A percentile compares a stretch with the other conserved stretches of the same genome.
phyloP scores from a whole-genome alignment of 2,329 filamentous ascomycete species.

The Monilinia fructigena region DNA sequence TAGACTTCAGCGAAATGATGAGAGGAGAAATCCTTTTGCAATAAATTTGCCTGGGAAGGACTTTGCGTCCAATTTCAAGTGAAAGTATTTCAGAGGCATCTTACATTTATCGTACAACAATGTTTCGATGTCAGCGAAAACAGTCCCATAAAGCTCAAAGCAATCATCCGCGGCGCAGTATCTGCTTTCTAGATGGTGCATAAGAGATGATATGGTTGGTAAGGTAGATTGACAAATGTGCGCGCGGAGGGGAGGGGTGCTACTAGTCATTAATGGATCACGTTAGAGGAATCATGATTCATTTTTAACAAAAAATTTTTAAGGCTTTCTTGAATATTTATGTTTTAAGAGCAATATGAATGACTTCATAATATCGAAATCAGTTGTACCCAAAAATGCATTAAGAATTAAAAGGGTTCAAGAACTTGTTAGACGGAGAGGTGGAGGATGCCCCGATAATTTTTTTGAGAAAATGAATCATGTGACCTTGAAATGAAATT shows the following conservation, averaged over 20 bases:
- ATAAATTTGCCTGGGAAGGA: not conserved
- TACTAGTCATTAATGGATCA: not conserved
- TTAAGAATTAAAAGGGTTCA: not conserved
- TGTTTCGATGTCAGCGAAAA: not conserved
- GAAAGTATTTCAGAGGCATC: not conserved
- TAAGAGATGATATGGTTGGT: not conserved
- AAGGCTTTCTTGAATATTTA: not conserved
- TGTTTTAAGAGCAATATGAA: not conserved
- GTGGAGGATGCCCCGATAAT: not conserved
- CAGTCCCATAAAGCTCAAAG: not conserved
- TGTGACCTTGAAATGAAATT: not conserved
- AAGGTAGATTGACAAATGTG: not conserved
- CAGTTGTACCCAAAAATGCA: not conserved
- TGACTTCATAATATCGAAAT: not conserved
- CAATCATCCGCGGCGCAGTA: not conserved
- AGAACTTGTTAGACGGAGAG: not conserved
- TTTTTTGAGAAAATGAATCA: not conserved
- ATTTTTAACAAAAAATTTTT: not conserved
- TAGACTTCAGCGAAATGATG: not conserved
- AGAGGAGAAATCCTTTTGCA: not conserved
- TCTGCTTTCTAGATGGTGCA: not conserved
- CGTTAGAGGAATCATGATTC: not conserved
- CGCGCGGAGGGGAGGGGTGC: not conserved
- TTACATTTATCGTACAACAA: not conserved
- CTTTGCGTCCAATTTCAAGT: not conserved